Conservation (phyloP, 352 stramenopile species). For the Pythium aristosporum region DNA sequence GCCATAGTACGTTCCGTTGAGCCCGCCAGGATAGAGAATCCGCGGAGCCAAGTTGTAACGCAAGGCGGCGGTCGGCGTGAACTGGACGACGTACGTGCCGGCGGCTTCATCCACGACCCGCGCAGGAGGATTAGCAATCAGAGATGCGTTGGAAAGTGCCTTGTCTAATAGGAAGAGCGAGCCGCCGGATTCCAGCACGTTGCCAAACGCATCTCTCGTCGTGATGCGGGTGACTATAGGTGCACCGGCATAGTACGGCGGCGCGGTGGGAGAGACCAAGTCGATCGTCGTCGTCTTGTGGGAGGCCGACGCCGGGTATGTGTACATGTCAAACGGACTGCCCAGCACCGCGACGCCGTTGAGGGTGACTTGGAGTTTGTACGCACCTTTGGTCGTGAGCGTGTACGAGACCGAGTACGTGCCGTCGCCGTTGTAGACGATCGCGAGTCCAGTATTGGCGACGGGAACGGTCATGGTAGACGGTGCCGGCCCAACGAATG, state of each 20-base stretch:
- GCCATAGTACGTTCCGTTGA: conserved; percentile 56
- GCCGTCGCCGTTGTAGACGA: conserved; percentile 36
- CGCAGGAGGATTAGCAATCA: conserved; percentile 28
- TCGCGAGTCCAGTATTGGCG: conserved; percentile 24
- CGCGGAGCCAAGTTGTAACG: background rate
- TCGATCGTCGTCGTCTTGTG: conserved; percentile 50
- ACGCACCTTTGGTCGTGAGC: conserved; percentile 40
- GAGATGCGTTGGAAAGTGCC: conserved; percentile 24
- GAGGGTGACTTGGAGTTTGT: conserved; percentile 46
- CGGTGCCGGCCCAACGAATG: conserved; percentile 38
- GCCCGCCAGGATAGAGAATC: conserved; percentile 47
- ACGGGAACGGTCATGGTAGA: conserved; percentile 17
- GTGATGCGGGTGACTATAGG: conserved; percentile 41
- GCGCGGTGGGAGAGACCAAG: conserved; percentile 33
- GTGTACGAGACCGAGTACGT: conserved; percentile 46
- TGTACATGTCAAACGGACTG: conserved; percentile 64
- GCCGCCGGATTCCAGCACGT: conserved; percentile 51
- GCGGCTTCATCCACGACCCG: conserved; percentile 46
- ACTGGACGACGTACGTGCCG: conserved; percentile 20
- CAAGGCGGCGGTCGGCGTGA: conserved; percentile 19
- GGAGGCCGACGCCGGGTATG: conserved; percentile 42
- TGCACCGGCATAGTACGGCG: conserved; percentile 39
- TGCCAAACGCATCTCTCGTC: conserved; percentile 45
- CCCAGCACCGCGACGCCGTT: conserved; percentile 37
- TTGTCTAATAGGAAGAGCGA: conserved; percentile 41